These are phyloP conservation scores for Leishmania lainsoni DNA, from an alignment of 208 protist genomes.

Conservation along the genomic window DNA sequence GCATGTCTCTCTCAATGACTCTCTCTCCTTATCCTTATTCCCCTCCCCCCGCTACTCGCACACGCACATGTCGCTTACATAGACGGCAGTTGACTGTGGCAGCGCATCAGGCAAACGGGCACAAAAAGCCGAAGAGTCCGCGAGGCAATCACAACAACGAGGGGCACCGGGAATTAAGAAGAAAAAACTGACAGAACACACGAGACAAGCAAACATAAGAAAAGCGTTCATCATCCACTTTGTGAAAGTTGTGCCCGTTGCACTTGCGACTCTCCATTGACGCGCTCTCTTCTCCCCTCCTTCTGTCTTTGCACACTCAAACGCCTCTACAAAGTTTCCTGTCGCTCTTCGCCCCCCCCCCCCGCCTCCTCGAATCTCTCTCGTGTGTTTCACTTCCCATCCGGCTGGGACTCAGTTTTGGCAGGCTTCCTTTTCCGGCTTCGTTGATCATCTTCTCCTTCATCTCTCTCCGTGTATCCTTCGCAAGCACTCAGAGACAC, in stretches of 20 bases:
- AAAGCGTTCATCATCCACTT: neutral
- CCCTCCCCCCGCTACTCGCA: neutral
- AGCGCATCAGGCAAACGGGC: neutral
- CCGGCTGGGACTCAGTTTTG: neutral
- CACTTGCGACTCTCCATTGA: neutral
- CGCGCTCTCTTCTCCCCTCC: neutral
- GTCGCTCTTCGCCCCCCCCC: neutral
- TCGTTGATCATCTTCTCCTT: neutral
- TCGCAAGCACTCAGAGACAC: neutral
- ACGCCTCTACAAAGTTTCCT: neutral
- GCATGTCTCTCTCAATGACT: neutral
- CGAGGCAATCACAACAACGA: neutral
- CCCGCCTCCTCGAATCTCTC: neutral
- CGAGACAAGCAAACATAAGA: neutral
- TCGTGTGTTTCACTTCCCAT: neutral
- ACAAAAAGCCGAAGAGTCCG: neutral
- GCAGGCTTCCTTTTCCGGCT: neutral
- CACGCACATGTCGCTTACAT: neutral
- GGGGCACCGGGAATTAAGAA: too few species aligned
- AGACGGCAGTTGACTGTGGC: neutral
- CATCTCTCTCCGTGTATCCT: neutral
- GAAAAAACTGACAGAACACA: neutral
- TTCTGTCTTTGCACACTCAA: neutral
- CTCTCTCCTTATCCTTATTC: constrained; percentile 11
- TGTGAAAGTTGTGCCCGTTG: neutral